Evolutionary conservation across 257 asterid genomes (phyloP).

Genomic region (Solanum tarijense): DNA sequence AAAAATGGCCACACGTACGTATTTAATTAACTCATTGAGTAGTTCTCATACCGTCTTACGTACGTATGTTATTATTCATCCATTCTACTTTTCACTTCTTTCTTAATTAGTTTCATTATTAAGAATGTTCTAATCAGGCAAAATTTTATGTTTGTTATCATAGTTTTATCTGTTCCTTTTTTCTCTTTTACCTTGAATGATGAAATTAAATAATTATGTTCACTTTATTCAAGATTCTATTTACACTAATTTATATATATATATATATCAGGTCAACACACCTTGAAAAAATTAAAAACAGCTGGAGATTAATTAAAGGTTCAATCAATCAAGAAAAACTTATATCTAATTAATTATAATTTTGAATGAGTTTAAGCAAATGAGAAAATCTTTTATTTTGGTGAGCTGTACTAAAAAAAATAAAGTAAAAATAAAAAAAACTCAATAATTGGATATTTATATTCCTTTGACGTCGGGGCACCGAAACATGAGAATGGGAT

Average conservation of each 20-base stretch:
- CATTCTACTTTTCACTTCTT: background rate
- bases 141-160: background rate
- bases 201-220: background rate
- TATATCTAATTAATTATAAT: background rate
- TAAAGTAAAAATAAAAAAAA: background rate
- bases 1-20: background rate
- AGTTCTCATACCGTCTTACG: background rate
- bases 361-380: background rate
- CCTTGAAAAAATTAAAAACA: background rate
- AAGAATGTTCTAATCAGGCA: background rate
- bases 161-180: background rate
- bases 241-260: too few relatives aligned
- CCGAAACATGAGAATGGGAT: background rate
- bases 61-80: background rate
- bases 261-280: background rate
- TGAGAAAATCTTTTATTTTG: background rate
- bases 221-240: background rate
- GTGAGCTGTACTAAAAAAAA: background rate
- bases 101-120: background rate
- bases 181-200: background rate
- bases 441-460: background rate
- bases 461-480: background rate
- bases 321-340: background rate
- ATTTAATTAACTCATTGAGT: background rate
- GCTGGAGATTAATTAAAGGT: background rate